Evolutionary conservation across 176 grass and related monocot genomes (phyloP), one percentile per base, ranked within the genome.

Genomic region (Guadua angustifolia): DNA sequence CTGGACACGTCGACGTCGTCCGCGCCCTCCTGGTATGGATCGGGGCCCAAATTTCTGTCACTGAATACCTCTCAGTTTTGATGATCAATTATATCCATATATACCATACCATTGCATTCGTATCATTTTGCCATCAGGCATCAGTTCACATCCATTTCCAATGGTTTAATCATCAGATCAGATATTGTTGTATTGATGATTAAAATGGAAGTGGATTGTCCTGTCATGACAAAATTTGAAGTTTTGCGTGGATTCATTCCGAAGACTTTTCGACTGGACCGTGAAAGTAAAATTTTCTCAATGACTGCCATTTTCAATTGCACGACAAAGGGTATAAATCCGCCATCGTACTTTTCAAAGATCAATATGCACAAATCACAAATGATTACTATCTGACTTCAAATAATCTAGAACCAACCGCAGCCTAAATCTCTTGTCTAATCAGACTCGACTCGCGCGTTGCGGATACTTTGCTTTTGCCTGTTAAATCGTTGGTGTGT

Each of bases 1-100:
- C 87, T 8, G 87, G 81, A 14, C 87, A 89, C 15, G 64, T 52
- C 59, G 47, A 60, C 18, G n/a, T 89, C 68, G 75, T 80, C 25
- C 65, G 69, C 9, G 46, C 29, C 21, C 87, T 88, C 24, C 75
- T 89, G 81, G 87, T 89, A 80, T 7, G 26, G 42, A 57, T 79
- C 38, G 17, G 17, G 5, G 25, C 17, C 47, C n/a, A 24, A 56
- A 57, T 29, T 79, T 2, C 2, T 29, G 4, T 26, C 21, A n/a
- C 33, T 57, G 11, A 24, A 38, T 24, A 45, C 16, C 44, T 33
- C 46, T 18, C 4, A 2, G 58, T 25, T 75, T 13, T 18, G 21
- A 56, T 12, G 19, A 44, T 70, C 21, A 2, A 15, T 46, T 24
- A 71, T 45, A 22, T 38, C 39, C 16, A 39, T 21, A 43, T 6